Percentiles rank a stretch among this genome's conserved stretches.
Evolutionary conservation across 495 filamentous ascomycete genomes (phyloP).

Genomic region (Podospora tetraspora): DNA sequence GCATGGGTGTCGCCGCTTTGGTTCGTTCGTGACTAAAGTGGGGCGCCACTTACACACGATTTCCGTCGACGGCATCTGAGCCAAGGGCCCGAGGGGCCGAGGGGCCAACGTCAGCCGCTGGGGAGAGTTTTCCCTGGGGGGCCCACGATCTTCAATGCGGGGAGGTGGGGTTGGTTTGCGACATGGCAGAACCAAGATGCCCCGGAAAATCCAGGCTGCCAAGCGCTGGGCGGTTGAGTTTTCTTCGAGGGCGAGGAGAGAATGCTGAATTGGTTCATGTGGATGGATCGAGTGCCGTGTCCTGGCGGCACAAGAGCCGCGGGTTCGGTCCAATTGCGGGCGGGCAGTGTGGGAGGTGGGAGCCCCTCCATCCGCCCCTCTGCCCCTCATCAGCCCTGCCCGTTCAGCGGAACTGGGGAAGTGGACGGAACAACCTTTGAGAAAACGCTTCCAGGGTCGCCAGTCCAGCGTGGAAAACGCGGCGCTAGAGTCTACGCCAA

Average conservation of each 20-base stretch:
- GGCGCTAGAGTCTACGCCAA: conserved; percentile 3
- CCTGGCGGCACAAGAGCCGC: conserved; percentile 4
- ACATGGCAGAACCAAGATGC: conserved; percentile 1
- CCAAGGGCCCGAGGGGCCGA: not conserved
- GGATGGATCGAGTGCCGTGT: not conserved
- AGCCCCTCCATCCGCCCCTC: not conserved
- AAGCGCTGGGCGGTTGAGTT: conserved; percentile 26
- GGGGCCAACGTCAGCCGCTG: conserved; percentile 15
- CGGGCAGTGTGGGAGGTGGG: not conserved
- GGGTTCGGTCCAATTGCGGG: conserved; percentile 7
- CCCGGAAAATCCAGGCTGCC: conserved; percentile 27
- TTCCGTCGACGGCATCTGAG: not conserved
- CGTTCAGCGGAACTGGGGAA: not conserved
- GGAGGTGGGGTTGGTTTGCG: conserved; percentile 7
- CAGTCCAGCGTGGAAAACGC: not conserved
- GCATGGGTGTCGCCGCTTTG: not conserved
- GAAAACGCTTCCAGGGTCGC: conserved; percentile 1
- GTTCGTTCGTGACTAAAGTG: not conserved
- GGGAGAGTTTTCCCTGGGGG: conserved; percentile 16
- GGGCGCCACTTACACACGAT: not conserved
- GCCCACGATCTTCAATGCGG: conserved; percentile 16
- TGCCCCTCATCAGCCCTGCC: conserved; percentile 8
- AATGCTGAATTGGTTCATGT: not conserved
- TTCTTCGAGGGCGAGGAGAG: not conserved
- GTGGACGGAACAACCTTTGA: not conserved